These are phyloP conservation scores for Cutaneotrichosporon sp. DNA, from an alignment of 1,284 basidiomycete genomes.

Conservation along the genomic window DNA sequence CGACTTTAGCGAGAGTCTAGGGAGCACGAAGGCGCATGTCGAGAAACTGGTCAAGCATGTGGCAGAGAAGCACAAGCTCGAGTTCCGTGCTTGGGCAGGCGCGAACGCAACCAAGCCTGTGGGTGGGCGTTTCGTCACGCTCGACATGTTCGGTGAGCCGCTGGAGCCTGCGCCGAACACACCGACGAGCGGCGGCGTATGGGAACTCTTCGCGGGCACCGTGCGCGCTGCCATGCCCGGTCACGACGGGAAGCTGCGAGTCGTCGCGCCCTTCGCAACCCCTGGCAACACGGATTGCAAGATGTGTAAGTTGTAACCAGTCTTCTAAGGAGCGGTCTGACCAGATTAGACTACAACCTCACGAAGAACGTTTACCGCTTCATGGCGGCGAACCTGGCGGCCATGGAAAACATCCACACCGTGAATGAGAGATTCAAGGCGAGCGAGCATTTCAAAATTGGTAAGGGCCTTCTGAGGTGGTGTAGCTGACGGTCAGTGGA, in stretches of 20 bases:
- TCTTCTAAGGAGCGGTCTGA: no score
- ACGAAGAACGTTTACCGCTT: slow-evolving; percentile 45
- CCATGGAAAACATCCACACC: slow-evolving; percentile 33
- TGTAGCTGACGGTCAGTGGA: slow-evolving; percentile 11
- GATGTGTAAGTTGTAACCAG: no score
- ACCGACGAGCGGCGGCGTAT: slow-evolving; percentile 36
- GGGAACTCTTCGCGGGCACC: slow-evolving; percentile 47
- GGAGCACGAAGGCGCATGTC: slow-evolving; percentile 36
- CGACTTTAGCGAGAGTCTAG: slow-evolving; percentile 41
- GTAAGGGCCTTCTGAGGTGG: background rate
- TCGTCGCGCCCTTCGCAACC: slow-evolving; percentile 39
- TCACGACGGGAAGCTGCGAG: slow-evolving; percentile 31
- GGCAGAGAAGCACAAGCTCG: slow-evolving; percentile 32
- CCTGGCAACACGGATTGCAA: slow-evolving; percentile 37
- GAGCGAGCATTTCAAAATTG: slow-evolving; percentile 32
- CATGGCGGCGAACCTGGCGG: slow-evolving; percentile 23
- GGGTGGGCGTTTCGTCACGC: slow-evolving; percentile 26
- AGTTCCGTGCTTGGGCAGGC: slow-evolving; percentile 16
- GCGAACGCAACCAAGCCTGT: slow-evolving; percentile 6
- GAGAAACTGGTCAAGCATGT: slow-evolving; percentile 23
- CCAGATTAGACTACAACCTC: slow-evolving; percentile 48
- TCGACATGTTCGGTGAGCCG: slow-evolving; percentile 40
- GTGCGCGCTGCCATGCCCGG: slow-evolving; percentile 39
- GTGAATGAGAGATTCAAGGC: slow-evolving; percentile 43
- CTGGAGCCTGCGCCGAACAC: slow-evolving; percentile 46